Evolutionary conservation across 768 basidiomycete species (phyloP), one percentile per base, ranked within the genome.

Genomic region (Agaricus blazei): DNA sequence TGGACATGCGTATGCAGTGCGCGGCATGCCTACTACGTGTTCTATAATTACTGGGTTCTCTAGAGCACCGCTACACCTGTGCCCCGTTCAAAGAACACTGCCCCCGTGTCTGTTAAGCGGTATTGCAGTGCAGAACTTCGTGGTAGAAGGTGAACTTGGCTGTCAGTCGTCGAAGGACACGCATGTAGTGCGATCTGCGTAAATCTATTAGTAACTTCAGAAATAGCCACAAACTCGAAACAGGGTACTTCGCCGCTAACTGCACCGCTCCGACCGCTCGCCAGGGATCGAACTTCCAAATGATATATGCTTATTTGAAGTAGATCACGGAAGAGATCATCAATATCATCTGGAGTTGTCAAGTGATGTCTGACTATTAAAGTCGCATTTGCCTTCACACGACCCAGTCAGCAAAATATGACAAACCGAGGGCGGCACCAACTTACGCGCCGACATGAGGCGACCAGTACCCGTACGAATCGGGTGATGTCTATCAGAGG

Each of bases 221-320:
- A 47, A 9, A 38, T 38, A 9, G 19, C 42, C 19, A 40, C 19
- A 50, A 0, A 9, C n/a, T 41, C 31, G 12, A 14, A 11, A 29
- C 27, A 45, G 58, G 74, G 19, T 49, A 88, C 90, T 76, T 90
- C 86, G 19, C 90, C 90, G 56, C 82, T 88, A 28, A 93, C 85
- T 23, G 83, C 75, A 2, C 88, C 89, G 58, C 90, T 92, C 26
- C 83, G 73, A 4, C 90, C 90, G 58, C 86, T 90, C 1, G 83
- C 73, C 6, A 93, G 72, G 0, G 89, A 82, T 40, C 77, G 73
- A 2, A 91, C 84, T 56, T 91, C 89, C 3, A 91, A 61, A 60
- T 90, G 88, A 59, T 85, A 85, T 2, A 82, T 73, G 59, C 80
- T 84, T 2, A 87, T 65, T 51, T 88, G 85, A 19, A 84, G 68